Evolutionary conservation across 192 early-diverging fungal genomes (phyloP).

Genomic region (Backusella sp.): DNA sequence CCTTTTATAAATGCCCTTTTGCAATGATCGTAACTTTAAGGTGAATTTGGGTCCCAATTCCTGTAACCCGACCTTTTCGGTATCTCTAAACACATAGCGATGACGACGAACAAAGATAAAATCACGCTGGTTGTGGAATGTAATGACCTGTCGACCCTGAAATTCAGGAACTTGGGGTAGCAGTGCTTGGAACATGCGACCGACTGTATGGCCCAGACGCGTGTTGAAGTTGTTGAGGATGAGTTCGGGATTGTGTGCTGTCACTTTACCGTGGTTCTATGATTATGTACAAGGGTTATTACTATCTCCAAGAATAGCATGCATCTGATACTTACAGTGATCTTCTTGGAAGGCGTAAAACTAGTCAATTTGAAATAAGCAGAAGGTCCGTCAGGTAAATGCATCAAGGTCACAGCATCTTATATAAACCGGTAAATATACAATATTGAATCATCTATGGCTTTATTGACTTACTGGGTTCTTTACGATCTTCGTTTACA

Average conservation of each 20-base stretch:
- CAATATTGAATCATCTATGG: no score
- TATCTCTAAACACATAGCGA: conserved; percentile 87
- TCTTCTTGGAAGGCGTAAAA: conserved; percentile 76
- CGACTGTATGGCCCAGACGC: conserved; percentile 93
- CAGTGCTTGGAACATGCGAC: conserved; percentile 91
- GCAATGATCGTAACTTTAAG: conserved; percentile 89
- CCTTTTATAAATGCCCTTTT: conserved; percentile 94
- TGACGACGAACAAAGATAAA: conserved; percentile 99
- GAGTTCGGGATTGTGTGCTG: conserved; percentile 88
- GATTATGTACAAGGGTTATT: neutral
- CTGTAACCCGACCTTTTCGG: conserved; percentile 83
- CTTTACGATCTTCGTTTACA: conserved; percentile 91
- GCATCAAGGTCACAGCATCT: conserved; percentile 90
- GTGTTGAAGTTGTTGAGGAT: conserved; percentile 99
- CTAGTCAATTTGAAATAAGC: conserved; percentile 93
- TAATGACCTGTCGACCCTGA: conserved; percentile 89
- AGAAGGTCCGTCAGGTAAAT: conserved; percentile 95
- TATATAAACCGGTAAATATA: neutral
- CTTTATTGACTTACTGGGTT: conserved; percentile 63
- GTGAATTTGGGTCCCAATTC: conserved; percentile 97
- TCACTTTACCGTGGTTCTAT: conserved; percentile 74
- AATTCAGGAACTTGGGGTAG: conserved; percentile 99
- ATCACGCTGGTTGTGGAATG: conserved; percentile 99
- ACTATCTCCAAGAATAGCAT: neutral
- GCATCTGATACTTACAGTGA: conserved; percentile 40